Evolutionary conservation across 2,329 filamentous ascomycete species (phyloP), one percentile per base, ranked within the genome.

Genomic region (Tetracladium maxilliforme): DNA sequence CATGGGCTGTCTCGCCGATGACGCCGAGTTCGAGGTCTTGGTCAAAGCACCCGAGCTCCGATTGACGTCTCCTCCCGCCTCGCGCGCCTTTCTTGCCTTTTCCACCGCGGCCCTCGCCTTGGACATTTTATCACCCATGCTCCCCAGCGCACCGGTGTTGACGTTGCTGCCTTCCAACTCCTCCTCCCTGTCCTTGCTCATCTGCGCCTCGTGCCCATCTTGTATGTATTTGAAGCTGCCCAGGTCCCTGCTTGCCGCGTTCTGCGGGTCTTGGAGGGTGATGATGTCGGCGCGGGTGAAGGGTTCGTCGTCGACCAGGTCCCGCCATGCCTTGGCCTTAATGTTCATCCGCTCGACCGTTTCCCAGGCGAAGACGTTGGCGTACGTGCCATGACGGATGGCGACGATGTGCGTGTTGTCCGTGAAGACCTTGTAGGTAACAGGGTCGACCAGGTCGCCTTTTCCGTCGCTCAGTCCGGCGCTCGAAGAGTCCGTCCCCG

Each of bases 401-500:
- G 86, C 87, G 22, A 95, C 82, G 30, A 98, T 82, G 50, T 95
- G 90, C 4, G 90, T 95, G 51, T 95, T 95, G 48, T 98, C 84
- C 23, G 90, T 98, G 43, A 98, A 83, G 21, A 92, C 80, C 51
- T 98, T 98, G 62, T 81, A 95, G 1, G 86, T 94, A 23, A 98
- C 87, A 0, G 90, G 92, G 42, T 98, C 90, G 34, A 95, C 82
- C 42, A 90, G 80, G 40, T 95, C 90, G 26, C 71, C 79, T 31
- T 64, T 61, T 10, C 58, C 64, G 33, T 70, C 64, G 4, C 54
- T 58, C 14, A 33, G 34, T 20, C 52, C 48, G 7, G 54, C 54
- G 31, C 47, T 45, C 20, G 59, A 52, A 4, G 56, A 54, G 36
- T 64, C 56, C 21, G 56, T 52, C 32, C 86, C 78, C 26, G 86